Evolutionary conservation across 1,284 basidiomycete genomes (phyloP).

Genomic region (Boletus mariae): DNA sequence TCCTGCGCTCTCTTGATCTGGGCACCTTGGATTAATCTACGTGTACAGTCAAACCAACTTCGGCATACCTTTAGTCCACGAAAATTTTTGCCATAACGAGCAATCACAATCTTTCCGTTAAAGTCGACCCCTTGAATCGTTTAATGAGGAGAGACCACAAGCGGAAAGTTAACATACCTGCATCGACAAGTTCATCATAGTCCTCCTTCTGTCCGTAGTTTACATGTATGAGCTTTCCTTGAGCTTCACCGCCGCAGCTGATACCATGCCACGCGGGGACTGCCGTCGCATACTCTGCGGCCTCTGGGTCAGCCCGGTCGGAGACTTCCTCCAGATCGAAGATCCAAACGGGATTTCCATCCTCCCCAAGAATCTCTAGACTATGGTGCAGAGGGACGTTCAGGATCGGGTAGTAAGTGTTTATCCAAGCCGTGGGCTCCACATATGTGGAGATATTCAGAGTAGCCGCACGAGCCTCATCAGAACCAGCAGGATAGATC

Average conservation of each 20-base stretch:
- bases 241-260: constrained; percentile 46
- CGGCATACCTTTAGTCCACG: constrained; percentile 60
- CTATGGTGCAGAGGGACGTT: constrained; percentile 54
- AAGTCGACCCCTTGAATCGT: constrained; percentile 49
- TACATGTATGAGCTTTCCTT: constrained; percentile 62
- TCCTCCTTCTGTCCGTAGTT: constrained; percentile 60
- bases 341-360: constrained; percentile 46
- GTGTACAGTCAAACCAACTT: neutral
- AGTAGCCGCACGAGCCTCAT: constrained; percentile 45
- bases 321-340: constrained; percentile 51
- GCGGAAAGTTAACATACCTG: constrained; percentile 17
- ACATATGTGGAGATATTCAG: constrained; percentile 39
- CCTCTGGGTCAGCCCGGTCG: constrained; percentile 46
- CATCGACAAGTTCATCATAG: constrained; percentile 33
- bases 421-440: constrained; percentile 54
- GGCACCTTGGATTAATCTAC: neutral
- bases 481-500: constrained; percentile 50
- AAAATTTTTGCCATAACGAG: constrained; percentile 66
- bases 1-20: constrained; percentile 68
- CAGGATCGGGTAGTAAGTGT: constrained; percentile 64
- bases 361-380: constrained; percentile 45
- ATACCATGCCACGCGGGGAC: constrained; percentile 51
- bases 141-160: neutral
- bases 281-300: constrained; percentile 40
- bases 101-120: constrained; percentile 63